phyloP scores from a whole-genome alignment of 768 basidiomycete species.

The Aureoboletus auriporus region DNA sequence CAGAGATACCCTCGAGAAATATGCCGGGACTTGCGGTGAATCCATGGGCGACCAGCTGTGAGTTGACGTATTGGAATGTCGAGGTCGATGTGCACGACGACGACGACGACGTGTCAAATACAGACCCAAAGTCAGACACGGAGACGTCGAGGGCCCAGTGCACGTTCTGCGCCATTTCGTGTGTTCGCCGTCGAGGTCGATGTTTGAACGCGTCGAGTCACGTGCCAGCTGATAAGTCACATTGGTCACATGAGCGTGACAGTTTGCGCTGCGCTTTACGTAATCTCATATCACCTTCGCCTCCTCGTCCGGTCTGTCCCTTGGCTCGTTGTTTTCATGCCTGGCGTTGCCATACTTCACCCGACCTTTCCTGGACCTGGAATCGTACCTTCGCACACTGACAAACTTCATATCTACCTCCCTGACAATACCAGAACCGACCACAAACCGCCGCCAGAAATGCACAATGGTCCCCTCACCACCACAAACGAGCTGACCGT shows the following conservation, averaged over 20 bases:
- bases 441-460: constrained; percentile 23
- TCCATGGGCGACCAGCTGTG: constrained; percentile 81
- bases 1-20: constrained; percentile 59
- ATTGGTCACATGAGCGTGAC: constrained; percentile 11
- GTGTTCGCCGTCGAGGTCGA: constrained; percentile 7
- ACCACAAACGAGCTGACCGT: constrained; percentile 32
- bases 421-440: constrained; percentile 14
- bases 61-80: constrained; percentile 73
- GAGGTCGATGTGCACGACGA: constrained; percentile 49
- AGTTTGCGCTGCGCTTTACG: constrained; percentile 23
- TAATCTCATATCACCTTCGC: constrained; percentile 14
- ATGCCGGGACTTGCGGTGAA: constrained; percentile 63
- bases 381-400: constrained; percentile 29
- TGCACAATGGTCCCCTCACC: constrained; percentile 36
- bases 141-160: constrained; percentile 53
- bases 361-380: constrained; percentile 32
- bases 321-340: constrained; percentile 32
- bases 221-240: constrained; percentile 19
- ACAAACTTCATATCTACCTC: constrained; percentile 10
- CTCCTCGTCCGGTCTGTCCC: constrained; percentile 13
- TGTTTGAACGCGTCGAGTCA: constrained; percentile 28
- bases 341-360: constrained; percentile 38
- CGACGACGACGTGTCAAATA: constrained; percentile 42
- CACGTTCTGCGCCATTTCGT: constrained; percentile 42
- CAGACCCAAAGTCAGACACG: constrained; percentile 38